These are phyloP conservation scores for Periconia macrospinosa DNA, from an alignment of 2,329 filamentous ascomycete genomes.

Conservation along the genomic window DNA sequence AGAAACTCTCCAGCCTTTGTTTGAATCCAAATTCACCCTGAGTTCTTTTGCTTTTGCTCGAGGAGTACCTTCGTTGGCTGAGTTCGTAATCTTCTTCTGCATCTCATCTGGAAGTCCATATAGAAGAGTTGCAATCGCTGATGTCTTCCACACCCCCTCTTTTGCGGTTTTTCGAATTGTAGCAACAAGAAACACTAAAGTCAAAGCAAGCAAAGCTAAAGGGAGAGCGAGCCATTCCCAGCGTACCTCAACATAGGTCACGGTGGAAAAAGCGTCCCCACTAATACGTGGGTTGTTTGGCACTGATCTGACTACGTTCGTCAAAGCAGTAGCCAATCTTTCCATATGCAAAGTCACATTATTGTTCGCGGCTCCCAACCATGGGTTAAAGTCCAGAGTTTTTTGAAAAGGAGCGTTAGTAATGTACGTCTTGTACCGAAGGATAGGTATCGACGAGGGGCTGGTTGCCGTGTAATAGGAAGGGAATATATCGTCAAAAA, in stretches of 20 bases:
- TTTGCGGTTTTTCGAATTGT: constrained; percentile 22
- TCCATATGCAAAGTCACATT: constrained; percentile 23
- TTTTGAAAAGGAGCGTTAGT: no score
- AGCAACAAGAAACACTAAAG: constrained; percentile 23
- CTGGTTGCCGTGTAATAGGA: constrained; percentile 6
- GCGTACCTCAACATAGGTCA: constrained; percentile 29
- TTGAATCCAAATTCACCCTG: constrained; percentile 19
- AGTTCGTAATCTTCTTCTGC: constrained; percentile 9
- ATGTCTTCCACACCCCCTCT: constrained; percentile 32
- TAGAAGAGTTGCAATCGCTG: constrained; percentile 21
- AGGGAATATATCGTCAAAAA: constrained; percentile 29
- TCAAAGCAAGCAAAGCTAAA: constrained; percentile 18
- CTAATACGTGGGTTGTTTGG: constrained; percentile 3
- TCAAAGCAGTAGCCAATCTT: constrained; percentile 17
- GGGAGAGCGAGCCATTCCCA: constrained; percentile 39
- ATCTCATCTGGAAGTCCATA: constrained; percentile 24
- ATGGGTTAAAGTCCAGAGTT: no score
- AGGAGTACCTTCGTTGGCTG: constrained; percentile 12
- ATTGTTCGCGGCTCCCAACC: constrained; percentile 18
- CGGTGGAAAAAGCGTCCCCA: constrained; percentile 17
- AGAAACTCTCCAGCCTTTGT: constrained; percentile 24
- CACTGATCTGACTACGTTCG: constrained; percentile 18
- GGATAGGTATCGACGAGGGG: background rate
- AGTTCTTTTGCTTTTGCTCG: constrained; percentile 26
- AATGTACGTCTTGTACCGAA: constrained; percentile 9